Evolutionary conservation across 2,329 filamentous ascomycete genomes (phyloP).

Genomic region (Fusarium sp.): DNA sequence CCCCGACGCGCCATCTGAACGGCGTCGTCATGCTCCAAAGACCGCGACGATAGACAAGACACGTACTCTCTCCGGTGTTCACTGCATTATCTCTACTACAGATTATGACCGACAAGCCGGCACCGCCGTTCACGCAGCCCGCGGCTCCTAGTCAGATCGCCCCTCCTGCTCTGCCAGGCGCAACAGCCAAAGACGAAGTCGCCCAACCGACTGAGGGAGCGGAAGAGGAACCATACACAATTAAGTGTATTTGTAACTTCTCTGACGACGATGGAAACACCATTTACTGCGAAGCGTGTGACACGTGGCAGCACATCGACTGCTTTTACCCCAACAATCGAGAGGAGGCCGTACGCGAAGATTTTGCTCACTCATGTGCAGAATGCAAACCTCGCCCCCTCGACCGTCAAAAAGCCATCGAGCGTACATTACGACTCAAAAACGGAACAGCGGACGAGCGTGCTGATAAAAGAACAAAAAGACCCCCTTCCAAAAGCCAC

Average conservation of each 20-base stretch:
- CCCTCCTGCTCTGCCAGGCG: slow-evolving; percentile 48
- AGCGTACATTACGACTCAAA: slow-evolving; percentile 72
- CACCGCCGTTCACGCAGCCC: slow-evolving; percentile 65
- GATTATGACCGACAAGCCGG: slow-evolving; percentile 73
- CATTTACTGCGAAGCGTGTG: slow-evolving; percentile 94
- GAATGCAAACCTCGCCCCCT: slow-evolving; percentile 85
- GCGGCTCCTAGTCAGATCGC: slow-evolving; percentile 66
- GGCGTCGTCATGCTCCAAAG: slow-evolving; percentile 70
- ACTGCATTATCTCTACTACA: slow-evolving; percentile 55
- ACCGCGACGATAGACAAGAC: slow-evolving; percentile 61
- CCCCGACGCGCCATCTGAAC: slow-evolving; percentile 55
- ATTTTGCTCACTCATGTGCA: slow-evolving; percentile 85
- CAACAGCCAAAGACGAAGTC: slow-evolving; percentile 54
- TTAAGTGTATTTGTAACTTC: slow-evolving; percentile 97
- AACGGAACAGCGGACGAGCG: slow-evolving; percentile 59
- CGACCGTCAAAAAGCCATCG: slow-evolving; percentile 79
- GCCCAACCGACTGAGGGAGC: slow-evolving; percentile 61
- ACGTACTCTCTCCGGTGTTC: slow-evolving; percentile 52
- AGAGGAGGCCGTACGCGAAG: slow-evolving; percentile 75
- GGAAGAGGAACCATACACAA: slow-evolving; percentile 88
- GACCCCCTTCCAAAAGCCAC: slow-evolving; percentile 80
- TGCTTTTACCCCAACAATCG: slow-evolving; percentile 88
- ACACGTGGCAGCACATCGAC: slow-evolving; percentile 98
- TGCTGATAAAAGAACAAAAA: slow-evolving; percentile 77
- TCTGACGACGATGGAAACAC: slow-evolving; percentile 97